phyloP scores from a whole-genome alignment of 2,329 filamentous ascomycete genomes.

The Colletotrichum sp. region DNA sequence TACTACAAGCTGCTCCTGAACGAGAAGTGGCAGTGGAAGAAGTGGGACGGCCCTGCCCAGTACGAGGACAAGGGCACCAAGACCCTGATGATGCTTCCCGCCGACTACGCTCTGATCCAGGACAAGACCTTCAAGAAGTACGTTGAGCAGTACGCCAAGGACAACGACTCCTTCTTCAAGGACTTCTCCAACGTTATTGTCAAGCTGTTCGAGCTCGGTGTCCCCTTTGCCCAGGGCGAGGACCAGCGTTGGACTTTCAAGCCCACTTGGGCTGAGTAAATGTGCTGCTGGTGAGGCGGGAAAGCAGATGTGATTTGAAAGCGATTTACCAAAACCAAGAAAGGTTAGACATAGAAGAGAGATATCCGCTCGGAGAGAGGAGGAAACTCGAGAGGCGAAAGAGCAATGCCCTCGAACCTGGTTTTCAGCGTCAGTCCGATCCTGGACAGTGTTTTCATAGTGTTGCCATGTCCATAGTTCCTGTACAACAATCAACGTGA shows the following conservation, averaged over 20 bases:
- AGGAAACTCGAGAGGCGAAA: not conserved
- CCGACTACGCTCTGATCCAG: constrained; percentile 84
- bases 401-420: not conserved
- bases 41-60: constrained; percentile 92
- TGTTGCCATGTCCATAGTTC: constrained; percentile 2
- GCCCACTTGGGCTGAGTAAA: constrained; percentile 36
- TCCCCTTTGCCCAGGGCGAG: constrained; percentile 78
- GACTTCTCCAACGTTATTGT: constrained; percentile 82
- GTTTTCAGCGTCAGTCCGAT: not conserved
- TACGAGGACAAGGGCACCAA: constrained; percentile 88
- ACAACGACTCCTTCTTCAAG: constrained; percentile 90
- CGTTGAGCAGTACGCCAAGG: constrained; percentile 88
- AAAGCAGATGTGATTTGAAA: not conserved
- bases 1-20: constrained; percentile 87
- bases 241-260: constrained; percentile 68
- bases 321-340: not conserved
- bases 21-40: constrained; percentile 91
- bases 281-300: not conserved
- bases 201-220: constrained; percentile 92
- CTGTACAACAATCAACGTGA: constrained; percentile 10
- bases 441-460: constrained; percentile 6
- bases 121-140: constrained; percentile 85
- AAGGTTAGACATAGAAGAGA: constrained; percentile 10
- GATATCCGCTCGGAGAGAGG: constrained; percentile 11
- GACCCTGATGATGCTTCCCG: constrained; percentile 95